These are phyloP conservation scores for Boletus tomentosulus DNA, from an alignment of 768 basidiomycete genomes.

Conservation along the genomic window DNA sequence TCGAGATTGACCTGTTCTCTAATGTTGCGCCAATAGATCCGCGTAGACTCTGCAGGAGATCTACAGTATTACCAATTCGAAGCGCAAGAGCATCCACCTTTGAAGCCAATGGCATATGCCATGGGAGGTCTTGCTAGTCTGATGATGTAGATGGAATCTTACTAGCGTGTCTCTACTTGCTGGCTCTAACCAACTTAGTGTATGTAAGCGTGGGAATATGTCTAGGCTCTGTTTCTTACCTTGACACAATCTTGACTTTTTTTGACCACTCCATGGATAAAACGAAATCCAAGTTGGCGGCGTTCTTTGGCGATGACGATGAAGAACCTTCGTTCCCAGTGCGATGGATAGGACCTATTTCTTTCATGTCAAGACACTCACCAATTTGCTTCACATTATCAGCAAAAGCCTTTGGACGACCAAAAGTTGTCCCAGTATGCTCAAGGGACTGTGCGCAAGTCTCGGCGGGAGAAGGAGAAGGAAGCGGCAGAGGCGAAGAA, in stretches of 20 bases:
- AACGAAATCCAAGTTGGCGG: slow-evolving; percentile 52
- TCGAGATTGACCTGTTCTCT: slow-evolving; percentile 1
- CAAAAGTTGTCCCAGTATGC: slow-evolving; percentile 83
- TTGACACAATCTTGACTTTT: background rate
- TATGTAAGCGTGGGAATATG: slow-evolving; percentile 25
- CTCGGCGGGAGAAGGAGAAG: slow-evolving; percentile 86
- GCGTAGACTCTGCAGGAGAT: slow-evolving; percentile 74
- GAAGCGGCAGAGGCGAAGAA: slow-evolving; percentile 90
- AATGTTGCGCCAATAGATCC: slow-evolving; percentile 48
- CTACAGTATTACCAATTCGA: slow-evolving; percentile 78
- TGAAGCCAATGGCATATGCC: slow-evolving; percentile 92
- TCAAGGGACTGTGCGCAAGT: slow-evolving; percentile 84
- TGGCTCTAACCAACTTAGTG: background rate
- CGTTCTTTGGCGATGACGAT: slow-evolving; percentile 83
- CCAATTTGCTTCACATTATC: slow-evolving; percentile 47
- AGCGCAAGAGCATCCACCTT: slow-evolving; percentile 80
- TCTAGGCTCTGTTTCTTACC: background rate
- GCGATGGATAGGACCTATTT: slow-evolving; percentile 78
- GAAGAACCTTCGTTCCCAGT: slow-evolving; percentile 86
- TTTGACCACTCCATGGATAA: slow-evolving; percentile 27
- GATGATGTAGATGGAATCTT: slow-evolving; percentile 52
- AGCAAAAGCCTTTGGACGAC: slow-evolving; percentile 85
- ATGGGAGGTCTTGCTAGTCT: slow-evolving; percentile 61
- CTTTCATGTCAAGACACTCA: slow-evolving; percentile 50
- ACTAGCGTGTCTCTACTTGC: background rate